Percentiles rank a stretch among this genome's conserved stretches.
phyloP scores from a whole-genome alignment of 768 basidiomycete genomes.

The Amanita molliuscula region DNA sequence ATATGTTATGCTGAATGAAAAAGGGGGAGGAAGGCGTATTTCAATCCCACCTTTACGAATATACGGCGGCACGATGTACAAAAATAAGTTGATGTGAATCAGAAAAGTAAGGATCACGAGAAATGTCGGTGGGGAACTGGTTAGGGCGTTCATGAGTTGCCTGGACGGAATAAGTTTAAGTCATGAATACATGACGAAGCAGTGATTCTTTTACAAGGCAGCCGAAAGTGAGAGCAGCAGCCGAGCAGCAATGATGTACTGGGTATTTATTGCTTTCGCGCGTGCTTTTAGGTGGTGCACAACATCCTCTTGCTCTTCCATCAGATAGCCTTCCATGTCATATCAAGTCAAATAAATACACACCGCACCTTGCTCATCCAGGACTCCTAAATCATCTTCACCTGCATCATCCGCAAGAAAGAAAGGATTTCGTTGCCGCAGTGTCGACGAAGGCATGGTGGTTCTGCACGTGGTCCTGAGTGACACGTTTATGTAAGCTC shows the following conservation, averaged over 20 bases:
- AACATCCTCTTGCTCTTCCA: conserved; percentile 50
- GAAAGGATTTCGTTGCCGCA: conserved; percentile 39
- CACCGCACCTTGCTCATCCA: conserved; percentile 44
- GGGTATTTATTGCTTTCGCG: conserved; percentile 31
- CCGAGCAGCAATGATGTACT: conserved; percentile 29
- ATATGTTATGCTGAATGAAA: conserved; percentile 19
- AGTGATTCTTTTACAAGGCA: conserved; percentile 27
- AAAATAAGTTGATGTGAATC: conserved; percentile 2
- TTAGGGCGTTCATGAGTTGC: conserved; percentile 22
- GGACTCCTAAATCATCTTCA: conserved; percentile 19
- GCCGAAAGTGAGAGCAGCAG: conserved; percentile 33
- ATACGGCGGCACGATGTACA: conserved; percentile 3
- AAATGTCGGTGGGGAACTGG: conserved; percentile 13
- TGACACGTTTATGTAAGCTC: not conserved
- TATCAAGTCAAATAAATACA: not conserved
- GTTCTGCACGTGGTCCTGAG: not conserved
- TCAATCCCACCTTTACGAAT: not conserved
- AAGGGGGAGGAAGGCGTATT: conserved; percentile 16
- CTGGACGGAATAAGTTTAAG: conserved; percentile 7
- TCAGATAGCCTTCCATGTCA: not conserved
- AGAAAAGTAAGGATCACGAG: not conserved
- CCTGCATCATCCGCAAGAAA: conserved; percentile 17
- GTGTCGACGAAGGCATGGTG: conserved; percentile 19
- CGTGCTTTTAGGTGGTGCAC: conserved; percentile 37
- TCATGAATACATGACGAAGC: not conserved